phyloP scores from a whole-genome alignment of 2,329 filamentous ascomycete genomes.

The Sclerotinia minor region DNA sequence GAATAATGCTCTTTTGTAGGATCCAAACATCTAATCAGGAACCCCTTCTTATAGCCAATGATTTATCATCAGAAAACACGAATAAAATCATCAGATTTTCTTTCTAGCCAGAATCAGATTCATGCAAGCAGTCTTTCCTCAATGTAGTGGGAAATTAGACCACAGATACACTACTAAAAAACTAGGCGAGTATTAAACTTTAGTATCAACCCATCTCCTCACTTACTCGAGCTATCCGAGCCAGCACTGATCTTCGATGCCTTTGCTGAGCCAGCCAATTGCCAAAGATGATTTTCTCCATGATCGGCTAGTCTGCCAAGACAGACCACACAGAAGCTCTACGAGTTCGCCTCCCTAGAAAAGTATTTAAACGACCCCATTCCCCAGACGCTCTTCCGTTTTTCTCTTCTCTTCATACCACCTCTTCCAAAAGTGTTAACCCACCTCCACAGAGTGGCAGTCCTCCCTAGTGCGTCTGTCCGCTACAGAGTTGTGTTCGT shows the following conservation, averaged over 20 bases:
- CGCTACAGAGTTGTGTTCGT: not conserved
- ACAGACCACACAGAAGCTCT: not conserved
- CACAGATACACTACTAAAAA: not conserved
- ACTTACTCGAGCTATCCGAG: not conserved
- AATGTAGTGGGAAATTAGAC: not conserved
- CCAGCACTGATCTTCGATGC: not conserved
- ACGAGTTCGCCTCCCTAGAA: not conserved
- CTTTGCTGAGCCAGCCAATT: too few relatives aligned
- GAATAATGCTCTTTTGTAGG: not conserved
- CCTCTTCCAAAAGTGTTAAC: not conserved
- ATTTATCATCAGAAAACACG: not conserved
- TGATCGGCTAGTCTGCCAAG: too few relatives aligned
- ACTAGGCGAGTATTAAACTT: not conserved
- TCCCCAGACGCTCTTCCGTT: not conserved
- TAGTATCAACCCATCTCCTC: not conserved
- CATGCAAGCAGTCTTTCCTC: not conserved
- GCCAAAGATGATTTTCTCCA: too few relatives aligned
- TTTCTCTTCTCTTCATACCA: slow-evolving; percentile 2
- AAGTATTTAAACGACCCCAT: not conserved
- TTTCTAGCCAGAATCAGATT: too few relatives aligned
- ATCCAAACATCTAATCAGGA: not conserved
- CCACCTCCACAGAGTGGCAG: too few relatives aligned
- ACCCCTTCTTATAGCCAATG: not conserved
- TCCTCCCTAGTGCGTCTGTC: not conserved
- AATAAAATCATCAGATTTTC: not conserved